Percentiles rank a stretch among this genome's conserved stretches.
Evolutionary conservation across 306 rosid genomes (phyloP).

Genomic region (Castanea sativa): DNA sequence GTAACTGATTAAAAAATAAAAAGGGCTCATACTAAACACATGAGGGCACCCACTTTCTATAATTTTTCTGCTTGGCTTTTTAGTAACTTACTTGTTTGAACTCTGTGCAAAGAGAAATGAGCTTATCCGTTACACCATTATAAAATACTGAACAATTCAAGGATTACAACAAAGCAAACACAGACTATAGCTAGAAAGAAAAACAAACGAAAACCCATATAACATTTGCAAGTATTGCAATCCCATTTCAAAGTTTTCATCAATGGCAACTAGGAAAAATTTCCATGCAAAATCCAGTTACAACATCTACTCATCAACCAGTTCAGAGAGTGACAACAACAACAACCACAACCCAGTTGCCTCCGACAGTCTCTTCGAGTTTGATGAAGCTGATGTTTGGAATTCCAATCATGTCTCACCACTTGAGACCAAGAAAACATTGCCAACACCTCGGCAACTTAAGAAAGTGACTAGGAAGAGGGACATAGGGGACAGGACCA

Average conservation of each 20-base stretch:
- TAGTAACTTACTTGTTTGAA: constrained; percentile 16
- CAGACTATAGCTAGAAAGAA: neutral
- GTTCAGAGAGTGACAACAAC: constrained; percentile 10
- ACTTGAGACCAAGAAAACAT: constrained; percentile 13
- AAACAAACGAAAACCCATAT: neutral
- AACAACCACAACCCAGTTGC: constrained; percentile 10
- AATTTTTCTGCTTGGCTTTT: neutral
- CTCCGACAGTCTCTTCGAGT: constrained; percentile 34
- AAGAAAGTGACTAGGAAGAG: constrained; percentile 29
- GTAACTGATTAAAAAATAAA: neutral
- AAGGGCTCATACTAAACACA: constrained; percentile 18
- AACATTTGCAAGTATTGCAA: neutral
- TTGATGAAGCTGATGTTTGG: constrained; percentile 68
- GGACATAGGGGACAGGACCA: neutral
- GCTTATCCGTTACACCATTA: constrained; percentile 38
- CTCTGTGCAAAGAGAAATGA: constrained; percentile 24
- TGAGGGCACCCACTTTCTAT: constrained; percentile 25
- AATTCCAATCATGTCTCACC: neutral
- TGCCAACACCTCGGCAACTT: constrained; percentile 22
- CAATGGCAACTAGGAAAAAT: constrained; percentile 71
- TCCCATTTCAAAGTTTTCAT: neutral
- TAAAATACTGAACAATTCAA: constrained; percentile 1
- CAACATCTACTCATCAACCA: constrained; percentile 33
- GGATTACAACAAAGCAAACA: neutral
- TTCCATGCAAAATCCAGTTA: constrained; percentile 39